Conservation (phyloP, 1,284 basidiomycete species). For the Leccinum subfulvum region DNA sequence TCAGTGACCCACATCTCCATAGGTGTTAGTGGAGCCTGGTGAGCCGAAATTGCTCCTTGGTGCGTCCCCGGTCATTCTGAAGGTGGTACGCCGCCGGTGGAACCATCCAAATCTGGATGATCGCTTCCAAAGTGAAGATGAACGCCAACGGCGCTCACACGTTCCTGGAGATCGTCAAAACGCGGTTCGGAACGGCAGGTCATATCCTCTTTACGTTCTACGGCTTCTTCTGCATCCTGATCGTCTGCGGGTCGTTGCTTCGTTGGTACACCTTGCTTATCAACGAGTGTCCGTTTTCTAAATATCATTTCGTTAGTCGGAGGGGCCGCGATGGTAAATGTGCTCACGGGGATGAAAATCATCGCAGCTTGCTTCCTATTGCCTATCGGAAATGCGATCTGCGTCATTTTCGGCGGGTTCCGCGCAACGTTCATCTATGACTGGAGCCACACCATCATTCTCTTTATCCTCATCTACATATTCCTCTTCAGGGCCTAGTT, state of each 20-base stretch:
- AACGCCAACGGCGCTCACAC: constrained; percentile 59
- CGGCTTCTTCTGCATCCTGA: constrained; percentile 58
- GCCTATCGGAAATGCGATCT: constrained; percentile 44
- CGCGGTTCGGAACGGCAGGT: constrained; percentile 58
- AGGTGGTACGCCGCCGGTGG: constrained; percentile 55
- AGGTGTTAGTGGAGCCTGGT: constrained; percentile 52
- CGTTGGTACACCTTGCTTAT: constrained; percentile 34
- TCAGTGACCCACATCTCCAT: background rate
- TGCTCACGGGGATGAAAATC: constrained; percentile 66
- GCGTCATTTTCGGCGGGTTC: constrained; percentile 51
- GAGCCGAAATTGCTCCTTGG: constrained; percentile 3
- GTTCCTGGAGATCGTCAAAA: constrained; percentile 60
- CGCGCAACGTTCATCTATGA: constrained; percentile 56
- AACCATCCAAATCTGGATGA: constrained; percentile 57
- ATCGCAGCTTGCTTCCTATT: constrained; percentile 63
- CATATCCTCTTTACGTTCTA: constrained; percentile 70
- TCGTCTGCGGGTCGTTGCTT: constrained; percentile 54
- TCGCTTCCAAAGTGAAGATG: constrained; percentile 59
- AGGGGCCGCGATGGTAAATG: constrained; percentile 62
- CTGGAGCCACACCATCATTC: constrained; percentile 50
- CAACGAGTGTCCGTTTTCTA: background rate
- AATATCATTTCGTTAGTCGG: constrained; percentile 38
- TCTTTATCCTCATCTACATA: constrained; percentile 51
- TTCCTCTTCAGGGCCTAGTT: constrained; percentile 48
- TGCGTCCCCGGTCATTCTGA: background rate